Evolutionary conservation across 176 grass and related monocot genomes (phyloP).

Genomic region (Oryza meyeriana): DNA sequence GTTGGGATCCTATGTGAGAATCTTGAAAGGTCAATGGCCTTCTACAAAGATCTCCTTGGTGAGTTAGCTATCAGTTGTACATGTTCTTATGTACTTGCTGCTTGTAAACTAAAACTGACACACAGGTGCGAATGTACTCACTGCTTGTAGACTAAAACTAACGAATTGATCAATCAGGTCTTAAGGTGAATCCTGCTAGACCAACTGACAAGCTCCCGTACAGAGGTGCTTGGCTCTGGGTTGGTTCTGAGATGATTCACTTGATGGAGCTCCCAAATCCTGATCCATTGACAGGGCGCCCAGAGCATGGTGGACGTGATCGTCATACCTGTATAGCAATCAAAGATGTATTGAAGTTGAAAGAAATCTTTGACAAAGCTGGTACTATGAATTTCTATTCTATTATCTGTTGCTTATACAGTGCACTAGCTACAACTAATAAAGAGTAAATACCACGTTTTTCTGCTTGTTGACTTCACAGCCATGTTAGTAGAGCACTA

Average conservation of each 20-base stretch:
- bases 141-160: conserved; percentile 24
- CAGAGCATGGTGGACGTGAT: conserved; percentile 73
- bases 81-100: not conserved
- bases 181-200: conserved; percentile 80
- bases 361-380: conserved; percentile 87
- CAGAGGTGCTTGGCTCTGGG: conserved; percentile 92
- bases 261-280: conserved; percentile 83
- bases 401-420: not conserved
- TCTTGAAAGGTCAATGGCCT: conserved; percentile 82
- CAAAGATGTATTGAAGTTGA: conserved; percentile 75
- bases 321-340: conserved; percentile 78
- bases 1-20: conserved; percentile 92
- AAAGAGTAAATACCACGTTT: not conserved
- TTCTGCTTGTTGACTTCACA: not conserved
- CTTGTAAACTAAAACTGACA: conserved; percentile 19
- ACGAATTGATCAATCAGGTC: conserved; percentile 54
- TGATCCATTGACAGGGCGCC: conserved; percentile 83
- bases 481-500: not conserved
- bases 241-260: conserved; percentile 89
- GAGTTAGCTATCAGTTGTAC: conserved; percentile 23
- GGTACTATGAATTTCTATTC: conserved; percentile 36
- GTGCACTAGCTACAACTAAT: not conserved
- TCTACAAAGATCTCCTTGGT: conserved; percentile 93
- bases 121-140: not conserved
- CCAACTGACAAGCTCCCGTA: conserved; percentile 90